Conservation (phyloP, 192 early-diverging fungal genomes). For the Coemansia sp. region DNA sequence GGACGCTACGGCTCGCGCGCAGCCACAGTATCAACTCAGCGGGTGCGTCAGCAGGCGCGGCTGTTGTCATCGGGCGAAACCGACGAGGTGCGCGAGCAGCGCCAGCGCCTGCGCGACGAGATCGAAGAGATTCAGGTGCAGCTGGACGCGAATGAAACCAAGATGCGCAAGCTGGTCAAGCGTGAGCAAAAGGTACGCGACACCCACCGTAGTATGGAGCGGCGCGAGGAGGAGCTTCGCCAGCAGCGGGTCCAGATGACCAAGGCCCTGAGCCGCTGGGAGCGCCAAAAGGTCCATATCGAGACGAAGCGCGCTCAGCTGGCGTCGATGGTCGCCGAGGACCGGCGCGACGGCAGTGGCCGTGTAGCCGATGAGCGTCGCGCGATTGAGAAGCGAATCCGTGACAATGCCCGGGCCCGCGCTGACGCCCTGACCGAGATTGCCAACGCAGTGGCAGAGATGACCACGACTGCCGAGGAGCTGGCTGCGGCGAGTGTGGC, state of each 20-base stretch:
- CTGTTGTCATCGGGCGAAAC: conserved; percentile 32
- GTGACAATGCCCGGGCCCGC: conserved; percentile 14
- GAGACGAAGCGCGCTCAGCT: conserved; percentile 25
- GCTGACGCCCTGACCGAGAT: conserved; percentile 8
- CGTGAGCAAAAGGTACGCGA: conserved; percentile 27
- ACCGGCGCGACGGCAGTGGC: conserved; percentile 4
- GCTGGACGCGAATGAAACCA: conserved; percentile 18
- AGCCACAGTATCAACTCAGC: conserved; percentile 27
- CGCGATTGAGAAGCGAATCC: conserved; percentile 3
- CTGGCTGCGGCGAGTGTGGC: conserved; percentile 5
- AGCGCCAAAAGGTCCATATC: conserved; percentile 18
- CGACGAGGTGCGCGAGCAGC: conserved; percentile 25
- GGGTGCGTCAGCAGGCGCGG: conserved; percentile 6
- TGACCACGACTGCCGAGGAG: conserved; percentile 5
- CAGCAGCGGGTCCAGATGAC: conserved; percentile 4
- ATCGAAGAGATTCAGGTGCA: conserved; percentile 19
- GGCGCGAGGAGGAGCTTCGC: conserved; percentile 25
- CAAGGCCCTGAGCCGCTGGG: conserved; percentile 6
- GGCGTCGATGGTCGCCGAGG: conserved; percentile 11
- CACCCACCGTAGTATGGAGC: conserved; percentile 15
- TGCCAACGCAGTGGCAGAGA: neutral
- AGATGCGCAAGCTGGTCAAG: conserved; percentile 17
- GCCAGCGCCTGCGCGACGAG: conserved; percentile 13
- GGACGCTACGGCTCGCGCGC: conserved; percentile 41
- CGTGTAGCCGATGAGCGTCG: conserved; percentile 1